Base-by-base conservation (phyloP, 306 rosid genomes). In the Gastrolobium bilobum region DNA sequence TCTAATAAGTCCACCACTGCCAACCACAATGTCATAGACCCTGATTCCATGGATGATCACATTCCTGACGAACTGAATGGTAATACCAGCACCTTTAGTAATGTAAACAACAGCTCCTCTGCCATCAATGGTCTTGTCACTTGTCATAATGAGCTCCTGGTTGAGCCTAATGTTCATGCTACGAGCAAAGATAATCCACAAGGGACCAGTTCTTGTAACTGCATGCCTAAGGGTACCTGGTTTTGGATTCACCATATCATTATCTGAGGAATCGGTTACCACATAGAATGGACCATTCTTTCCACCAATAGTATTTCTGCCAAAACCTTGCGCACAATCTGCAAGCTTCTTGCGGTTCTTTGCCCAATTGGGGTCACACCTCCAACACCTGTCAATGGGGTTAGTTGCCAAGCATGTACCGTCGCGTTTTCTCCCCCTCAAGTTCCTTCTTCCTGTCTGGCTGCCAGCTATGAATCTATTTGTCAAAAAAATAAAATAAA, bases 361-460 rank as follows among this genome's bases (percentile, higher is more conserved):
- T 31, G 79, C 92, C 98, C 97, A 94, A 5, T 92, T 72, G 9
- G 83, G 80, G 65, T 91, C 89, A 26, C 97, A 94, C 78, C 97
- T 88, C 97, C 98, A 94, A 81, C 98, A 94, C 9, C 83, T 73
- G 13, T 94, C 98, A 6, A 94, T 92, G 37, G 97, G 97, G 71
- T 94, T 94, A 52, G 97, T 88, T 29, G 93, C 89, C 71, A 0
- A 0, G 84, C 97, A 94, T 20, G 70, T 39, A 4, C 89, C 93
- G 0, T 0, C 86, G 0, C 0, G 0, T 4, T 2, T 10, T 35
- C 1, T n/a, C 10, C 51, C 79, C 40, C 2, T 1, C 71, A 92
- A 61, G 10, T 57, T 46, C 76, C 94, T 89, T 71, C 97, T 68
- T 15, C 81, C 83, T 0, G 3, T 31, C 10, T 76, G 59, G 26